phyloP scores from a whole-genome alignment of 2,329 filamentous ascomycete genomes.

The Fusarium praegraminearum region DNA sequence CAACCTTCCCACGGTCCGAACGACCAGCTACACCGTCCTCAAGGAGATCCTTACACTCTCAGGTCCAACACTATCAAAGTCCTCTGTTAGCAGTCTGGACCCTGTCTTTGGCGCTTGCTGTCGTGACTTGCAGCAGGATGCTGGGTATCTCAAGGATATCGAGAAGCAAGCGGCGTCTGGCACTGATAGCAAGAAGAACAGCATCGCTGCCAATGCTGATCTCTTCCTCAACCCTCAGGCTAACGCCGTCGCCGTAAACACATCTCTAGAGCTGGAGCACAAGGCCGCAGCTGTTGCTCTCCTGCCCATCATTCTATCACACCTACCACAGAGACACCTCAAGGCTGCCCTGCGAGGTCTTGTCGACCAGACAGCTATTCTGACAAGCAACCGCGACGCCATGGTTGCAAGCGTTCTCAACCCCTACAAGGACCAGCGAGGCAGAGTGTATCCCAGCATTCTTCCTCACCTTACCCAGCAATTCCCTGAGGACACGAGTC shows the following conservation, averaged over 20 bases:
- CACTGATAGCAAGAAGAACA: slow-evolving; percentile 55
- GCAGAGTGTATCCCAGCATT: slow-evolving; percentile 77
- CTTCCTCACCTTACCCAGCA: slow-evolving; percentile 80
- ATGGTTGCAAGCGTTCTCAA: slow-evolving; percentile 88
- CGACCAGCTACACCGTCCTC: slow-evolving; percentile 70
- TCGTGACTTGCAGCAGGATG: slow-evolving; percentile 73
- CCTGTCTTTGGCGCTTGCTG: slow-evolving; percentile 76
- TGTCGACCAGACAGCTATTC: slow-evolving; percentile 83
- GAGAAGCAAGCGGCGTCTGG: slow-evolving; percentile 50
- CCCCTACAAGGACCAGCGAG: slow-evolving; percentile 73
- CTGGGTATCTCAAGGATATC: slow-evolving; percentile 59
- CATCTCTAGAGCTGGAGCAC: slow-evolving; percentile 60
- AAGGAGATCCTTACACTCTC: slow-evolving; percentile 68
- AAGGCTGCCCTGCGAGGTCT: slow-evolving; percentile 78
- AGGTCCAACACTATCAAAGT: slow-evolving; percentile 75
- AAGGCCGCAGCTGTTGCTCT: slow-evolving; percentile 69
- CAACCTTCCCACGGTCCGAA: slow-evolving; percentile 66
- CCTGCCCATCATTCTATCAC: slow-evolving; percentile 71
- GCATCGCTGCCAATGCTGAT: slow-evolving; percentile 73
- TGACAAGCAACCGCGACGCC: slow-evolving; percentile 75
- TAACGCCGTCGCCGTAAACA: slow-evolving; percentile 48
- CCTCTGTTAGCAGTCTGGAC: slow-evolving; percentile 72
- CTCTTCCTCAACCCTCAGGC: slow-evolving; percentile 69
- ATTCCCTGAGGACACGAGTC: slow-evolving; percentile 70
- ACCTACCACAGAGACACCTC: slow-evolving; percentile 74